Conservation (phyloP, 2,329 filamentous ascomycete genomes). For the Zymoseptoria brevis region DNA sequence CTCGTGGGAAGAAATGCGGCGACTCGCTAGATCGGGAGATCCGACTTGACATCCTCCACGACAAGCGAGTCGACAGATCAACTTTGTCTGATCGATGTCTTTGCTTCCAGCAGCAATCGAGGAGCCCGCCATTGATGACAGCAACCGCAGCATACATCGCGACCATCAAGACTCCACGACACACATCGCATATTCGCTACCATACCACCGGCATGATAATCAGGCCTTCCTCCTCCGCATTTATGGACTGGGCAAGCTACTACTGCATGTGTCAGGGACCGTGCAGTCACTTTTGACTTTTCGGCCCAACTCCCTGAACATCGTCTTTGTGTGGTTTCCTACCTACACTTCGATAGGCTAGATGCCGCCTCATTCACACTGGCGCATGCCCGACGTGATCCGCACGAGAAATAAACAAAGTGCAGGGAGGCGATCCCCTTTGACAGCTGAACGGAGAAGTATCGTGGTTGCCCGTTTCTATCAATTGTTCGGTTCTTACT, state of each 20-base stretch:
- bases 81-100: no score
- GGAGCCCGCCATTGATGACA: not conserved
- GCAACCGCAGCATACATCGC: not conserved
- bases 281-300: not conserved
- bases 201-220: no score
- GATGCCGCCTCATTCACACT: not conserved
- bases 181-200: not conserved
- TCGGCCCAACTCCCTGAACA: not conserved
- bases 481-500: conserved; percentile 4
- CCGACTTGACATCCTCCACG: not conserved
- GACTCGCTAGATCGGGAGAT: not conserved
- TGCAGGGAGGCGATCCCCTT: not conserved
- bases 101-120: not conserved
- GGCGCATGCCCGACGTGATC: not conserved
- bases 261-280: not conserved
- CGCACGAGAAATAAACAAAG: not conserved
- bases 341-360: not conserved
- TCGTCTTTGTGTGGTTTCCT: not conserved
- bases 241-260: not conserved
- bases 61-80: not conserved
- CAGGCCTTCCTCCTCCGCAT: not conserved
- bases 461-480: not conserved
- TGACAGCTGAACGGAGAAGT: not conserved
- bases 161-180: no score
- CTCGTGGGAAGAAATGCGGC: not conserved